Percentiles rank a stretch among this genome's conserved stretches.
Conservation (phyloP, 495 filamentous ascomycete genomes). For the Aspergillus bridgeri region DNA sequence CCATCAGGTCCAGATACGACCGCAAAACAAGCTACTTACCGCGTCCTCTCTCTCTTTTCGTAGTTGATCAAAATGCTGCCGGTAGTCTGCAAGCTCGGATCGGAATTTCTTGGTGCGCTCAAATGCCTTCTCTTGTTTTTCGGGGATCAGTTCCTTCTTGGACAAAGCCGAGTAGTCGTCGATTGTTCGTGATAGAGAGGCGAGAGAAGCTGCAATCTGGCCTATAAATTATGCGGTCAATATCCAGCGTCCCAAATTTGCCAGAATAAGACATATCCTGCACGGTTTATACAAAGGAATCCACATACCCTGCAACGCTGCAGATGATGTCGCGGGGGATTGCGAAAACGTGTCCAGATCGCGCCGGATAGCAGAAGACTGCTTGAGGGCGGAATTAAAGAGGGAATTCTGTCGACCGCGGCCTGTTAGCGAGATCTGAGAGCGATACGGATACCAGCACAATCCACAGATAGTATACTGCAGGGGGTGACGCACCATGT, state of each 20-base stretch:
- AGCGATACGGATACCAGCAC: not conserved
- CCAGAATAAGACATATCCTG: not conserved
- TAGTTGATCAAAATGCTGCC: slow-evolving; percentile 69
- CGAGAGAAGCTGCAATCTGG: slow-evolving; percentile 81
- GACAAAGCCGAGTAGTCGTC: slow-evolving; percentile 88
- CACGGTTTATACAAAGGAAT: not conserved
- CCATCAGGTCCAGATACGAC: not conserved
- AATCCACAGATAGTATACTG: not conserved
- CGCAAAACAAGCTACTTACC: slow-evolving; percentile 33
- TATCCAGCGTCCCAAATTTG: slow-evolving; percentile 12
- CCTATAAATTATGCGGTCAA: slow-evolving; percentile 39
- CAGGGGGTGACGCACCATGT: not conserved
- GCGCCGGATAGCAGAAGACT: slow-evolving; percentile 80
- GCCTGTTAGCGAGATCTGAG: not conserved
- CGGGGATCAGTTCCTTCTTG: slow-evolving; percentile 78
- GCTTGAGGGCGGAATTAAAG: slow-evolving; percentile 94
- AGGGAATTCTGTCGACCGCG: slow-evolving; percentile 64
- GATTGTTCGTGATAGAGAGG: slow-evolving; percentile 83
- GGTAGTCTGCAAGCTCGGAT: slow-evolving; percentile 72
- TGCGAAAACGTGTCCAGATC: slow-evolving; percentile 75
- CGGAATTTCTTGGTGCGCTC: slow-evolving; percentile 86
- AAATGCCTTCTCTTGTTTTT: slow-evolving; percentile 86
- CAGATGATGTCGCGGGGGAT: slow-evolving; percentile 55
- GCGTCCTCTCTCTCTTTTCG: slow-evolving; percentile 72
- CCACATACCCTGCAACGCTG: slow-evolving; percentile 59